These are phyloP conservation scores for Cardamine chenopodiifolia DNA, from an alignment of 345 rosid genomes.

Conservation along the genomic window DNA sequence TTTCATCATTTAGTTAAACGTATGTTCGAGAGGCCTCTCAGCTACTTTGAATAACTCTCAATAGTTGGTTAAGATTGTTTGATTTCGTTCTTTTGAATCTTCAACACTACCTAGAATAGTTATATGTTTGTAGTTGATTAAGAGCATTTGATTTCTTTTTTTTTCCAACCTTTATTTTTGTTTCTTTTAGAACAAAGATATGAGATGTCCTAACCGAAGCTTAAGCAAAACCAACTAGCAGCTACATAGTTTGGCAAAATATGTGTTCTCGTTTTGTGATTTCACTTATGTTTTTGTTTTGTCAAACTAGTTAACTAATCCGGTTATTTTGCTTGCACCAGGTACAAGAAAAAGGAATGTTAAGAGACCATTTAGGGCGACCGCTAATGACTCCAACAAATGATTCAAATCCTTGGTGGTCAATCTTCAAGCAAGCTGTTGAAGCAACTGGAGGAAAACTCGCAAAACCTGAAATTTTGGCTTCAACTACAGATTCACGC, in stretches of 20 bases:
- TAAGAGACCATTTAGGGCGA: conserved; percentile 61
- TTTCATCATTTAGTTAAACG: background rate
- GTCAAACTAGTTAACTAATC: too few species aligned
- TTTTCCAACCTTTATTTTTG: too few species aligned
- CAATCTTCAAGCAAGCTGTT: conserved; percentile 69
- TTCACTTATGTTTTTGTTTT: too few species aligned
- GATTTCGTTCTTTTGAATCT: background rate
- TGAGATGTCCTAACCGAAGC: too few species aligned
- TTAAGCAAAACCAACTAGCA: too few species aligned
- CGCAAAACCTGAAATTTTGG: conserved; percentile 77
- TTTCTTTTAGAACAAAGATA: too few species aligned
- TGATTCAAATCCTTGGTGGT: conserved; percentile 92
- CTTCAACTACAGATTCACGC: conserved; percentile 89
- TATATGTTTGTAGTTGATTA: too few species aligned
- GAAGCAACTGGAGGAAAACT: conserved; percentile 77
- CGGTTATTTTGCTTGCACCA: conserved; percentile 36
- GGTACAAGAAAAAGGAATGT: conserved; percentile 61
- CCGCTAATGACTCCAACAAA: conserved; percentile 69
- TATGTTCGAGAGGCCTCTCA: background rate
- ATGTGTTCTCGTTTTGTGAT: too few species aligned
- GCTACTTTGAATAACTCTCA: background rate
- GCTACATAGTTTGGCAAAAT: too few species aligned
- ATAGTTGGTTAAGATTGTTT: background rate
- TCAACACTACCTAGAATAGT: too few species aligned
- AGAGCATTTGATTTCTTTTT: too few species aligned